Evolutionary conservation across 176 grass and related monocot genomes (phyloP), one percentile per base, ranked within the genome.

Genomic region (Aegilops speltoides): DNA sequence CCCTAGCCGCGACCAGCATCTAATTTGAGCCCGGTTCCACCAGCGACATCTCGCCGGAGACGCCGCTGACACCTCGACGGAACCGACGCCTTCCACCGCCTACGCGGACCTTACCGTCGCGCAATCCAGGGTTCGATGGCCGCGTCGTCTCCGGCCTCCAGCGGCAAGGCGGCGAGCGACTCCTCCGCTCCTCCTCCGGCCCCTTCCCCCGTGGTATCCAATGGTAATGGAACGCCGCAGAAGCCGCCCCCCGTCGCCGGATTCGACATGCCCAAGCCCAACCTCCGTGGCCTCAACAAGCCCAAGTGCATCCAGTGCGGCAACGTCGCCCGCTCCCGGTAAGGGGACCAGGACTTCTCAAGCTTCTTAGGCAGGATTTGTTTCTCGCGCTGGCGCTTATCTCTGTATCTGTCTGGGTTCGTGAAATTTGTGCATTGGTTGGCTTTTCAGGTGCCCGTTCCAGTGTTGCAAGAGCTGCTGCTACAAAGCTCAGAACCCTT

Each of bases 381-480:
- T 72, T 82, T 14, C 26, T 26, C 37, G 17, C 64, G 20, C 22
- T 20, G 2, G 15, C 4, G 29, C 15, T 10, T 29, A 14, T 45
- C 15, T 15, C 22, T 8, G 10, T 57, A 8, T 1, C 8, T 45
- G 0, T 7, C 19, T 3, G 41, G 12, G 24, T 9, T 66, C 41
- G 7, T 75, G 66, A 68, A 29, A 66, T n/a, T 62, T 34, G 20
- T 16, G 14, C 22, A 16, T 65, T 79, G 68, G 48, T 84, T 89
- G 52, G 20, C 20, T 60, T 86, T 89, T 37, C 83, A 99, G 97
- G 90, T 99, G 94, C 56, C 97, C 94, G 10, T 99, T 99, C 71
- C 97, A 96, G 54, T 96, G 90, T 57, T 99, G 97, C 74, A 99
- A 99, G 80, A 94, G 88, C 88, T 99, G 97, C 87, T 99, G 97